These are phyloP conservation scores for Phylloporus rhodoxanthus DNA, from an alignment of 768 basidiomycete genomes.

Conservation along the genomic window DNA sequence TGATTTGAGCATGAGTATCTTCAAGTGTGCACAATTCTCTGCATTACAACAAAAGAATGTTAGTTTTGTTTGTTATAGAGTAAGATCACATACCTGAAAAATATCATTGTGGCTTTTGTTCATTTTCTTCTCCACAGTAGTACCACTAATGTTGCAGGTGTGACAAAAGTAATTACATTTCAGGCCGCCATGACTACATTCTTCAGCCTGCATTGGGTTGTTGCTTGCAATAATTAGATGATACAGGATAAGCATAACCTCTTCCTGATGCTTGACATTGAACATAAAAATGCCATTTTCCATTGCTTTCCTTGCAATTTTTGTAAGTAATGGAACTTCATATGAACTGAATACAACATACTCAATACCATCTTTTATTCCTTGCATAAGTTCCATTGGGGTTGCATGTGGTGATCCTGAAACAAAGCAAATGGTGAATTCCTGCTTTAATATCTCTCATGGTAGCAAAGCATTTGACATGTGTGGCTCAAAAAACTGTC, in stretches of 20 bases:
- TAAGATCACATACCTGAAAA: conserved; percentile 11
- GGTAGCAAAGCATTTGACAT: conserved; percentile 31
- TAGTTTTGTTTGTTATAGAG: not conserved
- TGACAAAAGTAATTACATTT: conserved; percentile 31
- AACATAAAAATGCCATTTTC: conserved; percentile 13
- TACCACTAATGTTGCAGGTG: conserved; percentile 31
- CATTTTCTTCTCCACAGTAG: conserved; percentile 13
- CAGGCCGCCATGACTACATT: conserved; percentile 30
- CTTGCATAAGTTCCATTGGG: conserved; percentile 31
- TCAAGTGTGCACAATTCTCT: conserved; percentile 7
- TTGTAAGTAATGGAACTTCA: not conserved
- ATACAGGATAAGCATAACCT: conserved; percentile 23
- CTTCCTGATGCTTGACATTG: conserved; percentile 18
- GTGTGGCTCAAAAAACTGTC: no score
- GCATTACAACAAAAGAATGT: not conserved
- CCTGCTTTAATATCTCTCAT: conserved; percentile 27
- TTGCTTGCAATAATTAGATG: conserved; percentile 21
- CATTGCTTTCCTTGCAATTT: conserved; percentile 3
- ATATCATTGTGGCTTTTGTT: conserved; percentile 24
- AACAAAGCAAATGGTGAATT: conserved; percentile 27
- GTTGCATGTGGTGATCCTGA: conserved; percentile 31
- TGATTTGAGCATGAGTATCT: not conserved
- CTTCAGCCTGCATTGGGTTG: conserved; percentile 36
- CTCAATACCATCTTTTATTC: conserved; percentile 24
- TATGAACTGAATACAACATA: conserved; percentile 7